Base-by-base conservation (phyloP, 1,139 yeast genomes). In the Saccharomyces pastorianus region DNA sequence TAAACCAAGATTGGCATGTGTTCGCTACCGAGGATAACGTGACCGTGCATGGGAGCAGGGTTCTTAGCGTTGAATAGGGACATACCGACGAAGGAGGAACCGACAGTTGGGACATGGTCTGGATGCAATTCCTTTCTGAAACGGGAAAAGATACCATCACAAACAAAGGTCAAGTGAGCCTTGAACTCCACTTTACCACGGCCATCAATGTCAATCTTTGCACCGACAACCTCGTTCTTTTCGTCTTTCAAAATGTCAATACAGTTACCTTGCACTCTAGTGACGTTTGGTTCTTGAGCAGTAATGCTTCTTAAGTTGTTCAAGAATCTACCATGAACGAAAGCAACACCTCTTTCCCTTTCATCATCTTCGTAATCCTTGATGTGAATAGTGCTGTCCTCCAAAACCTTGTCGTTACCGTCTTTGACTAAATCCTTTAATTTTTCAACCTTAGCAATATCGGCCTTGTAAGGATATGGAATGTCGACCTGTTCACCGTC, bases 131-230 rank as follows among this genome's bases (percentile, higher is more conserved):
- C 85, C 67, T 84, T 88, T 68, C 99, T 81, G 75, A 93, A 90
- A 70, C 86, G 90, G 57, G 97, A 89, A 66, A 89, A 90, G 56
- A 93, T 91, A 54, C 99, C 99, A 71, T 93, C 99, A 66, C 96
- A 89, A 53, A 88, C 80, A 41, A 91, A 76, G 6, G 91, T 85
- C 57, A 90, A 69, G 55, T 83, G 80, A 3, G 86, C 88, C 47
- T 72, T 71, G 71, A 78, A 83, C 38, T 65, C 66, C 48, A 65
- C 67, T 41, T 71, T 66, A 13, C 71, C 70, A 44, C 71, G 71
- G 27, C 66, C 67, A 23, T 72, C 73, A 32, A 73, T 70, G 52
- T 71, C 75, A 4, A 73, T 82, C 48, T 74, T 74, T 34, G 90
- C 90, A 17, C 98, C 98, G 20, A 77, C 71, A 9, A 88, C 86